These are phyloP conservation scores for Syzygium malaccense DNA, from an alignment of 441 rosid genomes.

Conservation along the genomic window DNA sequence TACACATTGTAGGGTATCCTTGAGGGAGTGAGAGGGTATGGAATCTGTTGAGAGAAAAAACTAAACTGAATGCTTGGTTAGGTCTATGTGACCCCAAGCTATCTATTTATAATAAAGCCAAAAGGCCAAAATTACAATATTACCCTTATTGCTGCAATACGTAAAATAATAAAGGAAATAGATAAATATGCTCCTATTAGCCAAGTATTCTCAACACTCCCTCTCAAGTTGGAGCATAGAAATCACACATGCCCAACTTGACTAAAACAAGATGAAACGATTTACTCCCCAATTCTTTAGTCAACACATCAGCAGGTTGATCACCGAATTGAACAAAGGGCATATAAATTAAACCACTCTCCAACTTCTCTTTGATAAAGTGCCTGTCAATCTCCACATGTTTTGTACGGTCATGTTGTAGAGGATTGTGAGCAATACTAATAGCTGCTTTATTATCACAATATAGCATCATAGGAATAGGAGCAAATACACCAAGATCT, in stretches of 20 bases:
- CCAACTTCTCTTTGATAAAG: no score
- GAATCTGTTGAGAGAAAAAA: background rate
- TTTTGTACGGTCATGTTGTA: no score
- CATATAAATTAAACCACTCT: no score
- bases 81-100: background rate
- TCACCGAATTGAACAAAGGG: no score
- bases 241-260: background rate
- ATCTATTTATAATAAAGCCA: background rate
- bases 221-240: background rate
- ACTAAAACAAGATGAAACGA: background rate
- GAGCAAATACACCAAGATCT: no score
- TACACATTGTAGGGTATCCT: background rate
- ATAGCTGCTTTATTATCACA: no score
- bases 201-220: background rate
- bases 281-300: background rate
- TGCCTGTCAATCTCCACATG: no score
- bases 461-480: no score
- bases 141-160: background rate
- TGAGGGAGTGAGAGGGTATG: background rate
- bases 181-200: background rate
- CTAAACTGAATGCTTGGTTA: background rate
- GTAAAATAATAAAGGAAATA: background rate
- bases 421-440: no score
- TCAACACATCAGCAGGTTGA: background rate
- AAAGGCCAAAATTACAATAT: background rate